These are phyloP conservation scores for Neurospora discreta DNA, from an alignment of 495 filamentous ascomycete species.

Conservation along the genomic window DNA sequence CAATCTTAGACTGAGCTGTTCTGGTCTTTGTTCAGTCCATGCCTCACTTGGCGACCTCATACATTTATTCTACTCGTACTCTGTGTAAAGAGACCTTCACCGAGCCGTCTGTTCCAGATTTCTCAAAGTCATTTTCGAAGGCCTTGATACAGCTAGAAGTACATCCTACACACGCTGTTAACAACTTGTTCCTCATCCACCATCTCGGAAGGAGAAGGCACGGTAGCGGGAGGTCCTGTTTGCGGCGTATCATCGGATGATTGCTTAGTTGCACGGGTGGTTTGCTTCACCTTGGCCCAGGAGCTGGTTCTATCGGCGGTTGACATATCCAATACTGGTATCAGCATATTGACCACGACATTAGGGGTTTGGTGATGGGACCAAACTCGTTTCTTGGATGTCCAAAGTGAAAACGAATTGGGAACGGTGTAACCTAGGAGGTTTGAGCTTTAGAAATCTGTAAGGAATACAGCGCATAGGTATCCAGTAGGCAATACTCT, in stretches of 20 bases:
- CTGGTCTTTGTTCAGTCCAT: too few species aligned
- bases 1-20: too few species aligned
- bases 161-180: background rate
- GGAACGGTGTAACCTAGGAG: background rate
- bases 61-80: too few species aligned
- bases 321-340: background rate
- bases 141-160: too few species aligned
- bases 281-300: background rate
- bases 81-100: too few species aligned
- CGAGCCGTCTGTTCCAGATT: too few species aligned
- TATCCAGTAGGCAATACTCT: background rate
- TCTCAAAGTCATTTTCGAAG: too few species aligned
- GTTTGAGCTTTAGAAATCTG: background rate
- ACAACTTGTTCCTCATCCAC: constrained; percentile 5
- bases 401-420: background rate
- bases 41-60: too few species aligned
- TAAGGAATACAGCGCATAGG: background rate
- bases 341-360: background rate
- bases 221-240: constrained; percentile 5
- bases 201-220: constrained; percentile 10
- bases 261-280: background rate
- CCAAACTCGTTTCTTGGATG: background rate
- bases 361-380: background rate
- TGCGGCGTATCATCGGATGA: background rate
- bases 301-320: background rate